phyloP scores from a whole-genome alignment of 1,284 basidiomycete genomes.

The Phylloporus sp. region DNA sequence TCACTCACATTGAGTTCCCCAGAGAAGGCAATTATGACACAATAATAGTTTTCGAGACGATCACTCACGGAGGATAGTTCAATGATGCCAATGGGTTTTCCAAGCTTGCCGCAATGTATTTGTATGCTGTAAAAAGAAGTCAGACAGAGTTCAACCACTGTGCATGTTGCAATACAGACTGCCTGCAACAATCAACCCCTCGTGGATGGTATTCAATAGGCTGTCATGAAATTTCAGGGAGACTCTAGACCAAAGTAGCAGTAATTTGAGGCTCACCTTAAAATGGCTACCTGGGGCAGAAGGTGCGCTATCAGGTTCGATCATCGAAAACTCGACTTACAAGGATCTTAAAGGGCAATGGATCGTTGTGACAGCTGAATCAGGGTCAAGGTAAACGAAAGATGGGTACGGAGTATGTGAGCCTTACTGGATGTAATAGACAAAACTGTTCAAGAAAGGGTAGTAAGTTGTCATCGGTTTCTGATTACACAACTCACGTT shows the following conservation, averaged over 20 bases:
- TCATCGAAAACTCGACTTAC: constrained; percentile 13
- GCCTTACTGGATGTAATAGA: constrained; percentile 24
- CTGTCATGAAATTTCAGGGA: constrained; percentile 4
- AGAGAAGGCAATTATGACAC: no score
- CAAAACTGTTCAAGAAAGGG: constrained; percentile 17
- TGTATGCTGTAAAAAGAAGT: constrained; percentile 17
- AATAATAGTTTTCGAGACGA: not conserved
- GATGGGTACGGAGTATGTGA: not conserved
- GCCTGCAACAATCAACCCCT: constrained; percentile 10
- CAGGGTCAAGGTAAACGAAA: not conserved
- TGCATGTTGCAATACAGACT: constrained; percentile 7
- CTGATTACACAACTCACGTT: constrained; percentile 19
- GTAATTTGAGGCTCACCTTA: constrained; percentile 9
- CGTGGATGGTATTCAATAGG: constrained; percentile 16
- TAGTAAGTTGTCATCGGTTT: not conserved
- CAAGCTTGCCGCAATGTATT: constrained; percentile 17
- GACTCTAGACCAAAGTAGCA: accelerated
- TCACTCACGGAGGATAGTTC: constrained; percentile 10
- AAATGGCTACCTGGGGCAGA: constrained; percentile 10
- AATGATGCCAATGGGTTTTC: not conserved
- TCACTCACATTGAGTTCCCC: constrained; percentile 29
- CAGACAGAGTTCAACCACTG: not conserved
- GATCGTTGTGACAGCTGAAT: constrained; percentile 24
- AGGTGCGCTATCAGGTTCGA: not conserved
- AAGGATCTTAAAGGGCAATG: constrained; percentile 10